Conservation (phyloP, 768 basidiomycete genomes). For the Podaxis sp. region DNA sequence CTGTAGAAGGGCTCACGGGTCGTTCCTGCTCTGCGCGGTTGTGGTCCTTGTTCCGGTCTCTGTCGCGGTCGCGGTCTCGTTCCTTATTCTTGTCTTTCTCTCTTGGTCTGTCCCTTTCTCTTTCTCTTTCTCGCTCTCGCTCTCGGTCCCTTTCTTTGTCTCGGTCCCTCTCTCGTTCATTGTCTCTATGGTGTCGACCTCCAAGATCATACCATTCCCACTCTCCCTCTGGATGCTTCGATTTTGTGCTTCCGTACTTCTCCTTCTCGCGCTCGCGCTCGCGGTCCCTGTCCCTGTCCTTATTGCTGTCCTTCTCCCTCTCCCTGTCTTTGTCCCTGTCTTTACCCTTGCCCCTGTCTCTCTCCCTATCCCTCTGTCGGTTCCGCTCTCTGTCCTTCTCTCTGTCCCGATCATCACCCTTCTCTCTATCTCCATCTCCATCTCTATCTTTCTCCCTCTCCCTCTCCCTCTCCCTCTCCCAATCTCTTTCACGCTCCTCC, state of each 20-base stretch:
- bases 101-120: constrained; percentile 12
- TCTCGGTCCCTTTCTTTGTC: constrained; percentile 14
- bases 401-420: neutral
- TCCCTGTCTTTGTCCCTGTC: constrained; percentile 9
- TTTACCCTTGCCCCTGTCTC: constrained; percentile 7
- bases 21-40: constrained; percentile 10
- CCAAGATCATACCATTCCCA: constrained; percentile 11
- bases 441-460: neutral
- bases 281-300: constrained; percentile 10
- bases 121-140: constrained; percentile 5
- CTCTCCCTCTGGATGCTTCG: neutral
- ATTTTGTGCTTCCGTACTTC: neutral
- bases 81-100: constrained; percentile 11
- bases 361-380: constrained; percentile 3
- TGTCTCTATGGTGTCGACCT: neutral
- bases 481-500: neutral
- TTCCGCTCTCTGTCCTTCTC: neutral
- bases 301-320: neutral
- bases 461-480: neutral
- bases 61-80: constrained; percentile 13
- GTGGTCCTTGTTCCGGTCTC: constrained; percentile 12
- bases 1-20: neutral
- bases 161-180: constrained; percentile 14
- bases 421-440: neutral
- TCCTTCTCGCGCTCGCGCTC: neutral